Percentiles rank a stretch among this genome's conserved stretches.
Conservation (phyloP, 768 basidiomycete species). For the Rhodotorula kratochvilovae region DNA sequence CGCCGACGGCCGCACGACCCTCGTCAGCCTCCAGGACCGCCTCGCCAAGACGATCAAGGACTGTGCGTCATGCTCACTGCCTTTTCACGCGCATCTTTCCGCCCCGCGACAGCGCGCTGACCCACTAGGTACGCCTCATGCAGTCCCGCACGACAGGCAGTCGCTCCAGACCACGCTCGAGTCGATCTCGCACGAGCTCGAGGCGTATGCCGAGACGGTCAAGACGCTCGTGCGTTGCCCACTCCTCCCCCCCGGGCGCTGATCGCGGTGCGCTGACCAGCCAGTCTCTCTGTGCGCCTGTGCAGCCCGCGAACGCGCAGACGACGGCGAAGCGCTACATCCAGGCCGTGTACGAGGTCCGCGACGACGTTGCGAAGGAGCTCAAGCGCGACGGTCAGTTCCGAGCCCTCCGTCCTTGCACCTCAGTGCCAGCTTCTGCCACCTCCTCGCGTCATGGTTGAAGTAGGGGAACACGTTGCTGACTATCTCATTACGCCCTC, state of each 20-base stretch:
- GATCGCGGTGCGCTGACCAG: too few species aligned
- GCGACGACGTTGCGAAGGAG: constrained; percentile 17
- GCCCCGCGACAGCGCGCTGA: background rate
- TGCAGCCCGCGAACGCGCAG: constrained; percentile 20
- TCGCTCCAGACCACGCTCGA: constrained; percentile 16
- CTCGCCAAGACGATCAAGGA: constrained; percentile 15
- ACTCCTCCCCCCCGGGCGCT: background rate
- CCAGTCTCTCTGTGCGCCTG: background rate
- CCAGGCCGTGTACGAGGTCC: constrained; percentile 8
- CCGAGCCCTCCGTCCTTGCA: background rate
- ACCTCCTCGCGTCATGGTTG: too few species aligned
- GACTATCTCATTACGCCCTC: background rate
- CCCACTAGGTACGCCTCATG: too few species aligned
- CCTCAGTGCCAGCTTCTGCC: background rate
- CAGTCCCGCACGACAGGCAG: constrained; percentile 30
- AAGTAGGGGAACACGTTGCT: too few species aligned
- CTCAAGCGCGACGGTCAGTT: constrained; percentile 2
- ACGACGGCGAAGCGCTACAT: constrained; percentile 15
- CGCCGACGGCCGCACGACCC: constrained; percentile 11
- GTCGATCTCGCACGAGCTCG: constrained; percentile 10
- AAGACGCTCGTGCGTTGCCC: constrained; percentile 15
- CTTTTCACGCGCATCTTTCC: background rate
- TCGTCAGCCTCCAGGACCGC: constrained; percentile 24
- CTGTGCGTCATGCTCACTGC: constrained; percentile 3
- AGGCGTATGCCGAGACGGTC: constrained; percentile 13